Evolutionary conservation across 2,329 filamentous ascomycete genomes (phyloP), one percentile per base, ranked within the genome.

Genomic region (Leptodontidium sp.): DNA sequence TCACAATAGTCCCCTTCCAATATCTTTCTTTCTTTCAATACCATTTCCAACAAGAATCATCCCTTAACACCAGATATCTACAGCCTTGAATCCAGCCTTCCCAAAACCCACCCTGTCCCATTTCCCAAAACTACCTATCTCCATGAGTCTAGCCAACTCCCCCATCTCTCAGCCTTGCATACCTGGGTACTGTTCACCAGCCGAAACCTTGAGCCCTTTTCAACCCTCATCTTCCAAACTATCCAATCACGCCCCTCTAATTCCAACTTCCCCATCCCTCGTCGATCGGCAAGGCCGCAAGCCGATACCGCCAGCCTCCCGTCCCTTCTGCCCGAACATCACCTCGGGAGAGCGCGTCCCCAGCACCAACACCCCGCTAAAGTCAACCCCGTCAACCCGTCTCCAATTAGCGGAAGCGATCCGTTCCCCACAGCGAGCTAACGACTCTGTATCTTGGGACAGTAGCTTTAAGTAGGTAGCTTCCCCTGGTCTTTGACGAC

Each of bases 371-470:
- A 24, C 21, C 35, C 61, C 61, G 35, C 21, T 21, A 21, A 21
- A 21, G 21, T 21, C 21, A 21, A 21, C 21, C 21, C 21, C 21
- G 21, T 21, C 21, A 21, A 21, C 21, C 21, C 38, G 43, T 26
- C 14, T 35, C 29, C 65, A 50, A 65, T 45, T 57, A 43, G 65
- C 65, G 59, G 63, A 66, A 47, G 17, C 32, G 47, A 50, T 35
- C 35, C 65, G 43, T 70, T 64, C 68, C 68, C 71, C 71, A 70
- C 65, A 72, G 7, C 29, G 57, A 45, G 47, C 68, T 64, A 70
- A 40, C 40, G 17, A 2, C 55, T 4, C 4, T 35, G n/a, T 17
- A 9, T 49, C 21, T 21, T 21, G 21, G 21, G 21, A 21, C 21
- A 21, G 21, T 21, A 21, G 21, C 21, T 21, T 21, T 21, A 21